A percentile compares a stretch with the other conserved stretches of the same genome.
Evolutionary conservation across 257 asterid species (phyloP).

Genomic region (Lantana camara): DNA sequence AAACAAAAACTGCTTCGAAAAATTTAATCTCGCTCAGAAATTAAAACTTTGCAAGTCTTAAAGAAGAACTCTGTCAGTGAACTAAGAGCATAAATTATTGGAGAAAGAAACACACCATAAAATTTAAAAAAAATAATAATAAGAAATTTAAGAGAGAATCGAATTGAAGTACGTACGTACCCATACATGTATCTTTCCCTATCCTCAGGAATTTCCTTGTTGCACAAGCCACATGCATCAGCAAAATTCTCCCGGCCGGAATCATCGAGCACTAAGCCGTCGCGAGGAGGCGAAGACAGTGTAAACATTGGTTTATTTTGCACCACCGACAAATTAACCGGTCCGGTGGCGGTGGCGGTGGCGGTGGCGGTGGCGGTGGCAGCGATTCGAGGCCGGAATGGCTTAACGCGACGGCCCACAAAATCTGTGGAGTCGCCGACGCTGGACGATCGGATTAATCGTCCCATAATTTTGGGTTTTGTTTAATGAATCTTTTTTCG

Average conservation of each 20-base stretch:
- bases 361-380: background rate
- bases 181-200: conserved; percentile 21
- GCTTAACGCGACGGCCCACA: too few relatives aligned
- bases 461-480: background rate
- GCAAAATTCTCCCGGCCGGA: conserved; percentile 4
- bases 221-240: conserved; percentile 18
- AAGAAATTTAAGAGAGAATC: background rate
- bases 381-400: background rate
- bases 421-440: conserved; percentile 10
- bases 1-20: too few relatives aligned
- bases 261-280: too few relatives aligned
- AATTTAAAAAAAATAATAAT: background rate
- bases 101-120: too few relatives aligned
- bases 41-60: too few relatives aligned
- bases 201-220: background rate
- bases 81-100: too few relatives aligned
- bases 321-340: too few relatives aligned
- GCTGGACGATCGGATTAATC: conserved; percentile 12
- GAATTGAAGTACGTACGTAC: too few relatives aligned
- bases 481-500: background rate
- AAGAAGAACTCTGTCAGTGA: too few relatives aligned
- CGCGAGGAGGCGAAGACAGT: too few relatives aligned
- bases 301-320: too few relatives aligned
- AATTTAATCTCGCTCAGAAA: too few relatives aligned
- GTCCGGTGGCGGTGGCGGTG: background rate